Evolutionary conservation across 257 asterid genomes (phyloP).

Genomic region (Solanum tarapatanum): DNA sequence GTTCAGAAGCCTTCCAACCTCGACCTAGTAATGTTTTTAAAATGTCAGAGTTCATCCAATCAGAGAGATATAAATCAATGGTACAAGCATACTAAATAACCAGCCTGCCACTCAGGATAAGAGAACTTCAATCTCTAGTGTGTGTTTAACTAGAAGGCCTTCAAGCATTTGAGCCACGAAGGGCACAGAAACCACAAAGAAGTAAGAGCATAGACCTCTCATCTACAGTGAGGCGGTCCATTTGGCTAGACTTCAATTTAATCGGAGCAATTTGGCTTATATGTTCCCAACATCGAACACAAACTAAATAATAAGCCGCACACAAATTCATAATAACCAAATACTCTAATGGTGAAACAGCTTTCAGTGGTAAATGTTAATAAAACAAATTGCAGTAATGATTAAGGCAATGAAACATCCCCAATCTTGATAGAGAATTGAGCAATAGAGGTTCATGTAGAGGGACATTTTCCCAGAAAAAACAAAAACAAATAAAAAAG

Average conservation of each 20-base stretch:
- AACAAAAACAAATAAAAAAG: neutral
- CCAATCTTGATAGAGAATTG: neutral
- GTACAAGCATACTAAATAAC: neutral
- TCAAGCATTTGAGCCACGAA: neutral
- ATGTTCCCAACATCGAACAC: neutral
- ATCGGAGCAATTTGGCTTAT: neutral
- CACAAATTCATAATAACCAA: neutral
- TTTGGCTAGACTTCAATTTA: neutral
- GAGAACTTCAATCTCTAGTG: neutral
- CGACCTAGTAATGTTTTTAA: slow-evolving; percentile 39
- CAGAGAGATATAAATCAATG: neutral
- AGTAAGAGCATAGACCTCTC: neutral
- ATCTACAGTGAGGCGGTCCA: neutral
- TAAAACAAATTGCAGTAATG: neutral
- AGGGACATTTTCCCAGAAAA: neutral
- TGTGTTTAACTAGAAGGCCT: neutral
- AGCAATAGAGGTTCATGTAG: neutral
- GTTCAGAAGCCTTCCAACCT: slow-evolving; percentile 92
- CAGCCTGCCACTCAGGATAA: neutral
- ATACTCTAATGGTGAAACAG: neutral
- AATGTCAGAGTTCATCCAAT: neutral
- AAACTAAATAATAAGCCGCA: neutral
- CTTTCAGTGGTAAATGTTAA: neutral
- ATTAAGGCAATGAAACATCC: neutral
- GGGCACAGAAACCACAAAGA: neutral